A percentile compares a stretch with the other conserved stretches of the same genome.
Evolutionary conservation across 2,329 filamentous ascomycete genomes (phyloP).

Genomic region (Cercospora sesami): DNA sequence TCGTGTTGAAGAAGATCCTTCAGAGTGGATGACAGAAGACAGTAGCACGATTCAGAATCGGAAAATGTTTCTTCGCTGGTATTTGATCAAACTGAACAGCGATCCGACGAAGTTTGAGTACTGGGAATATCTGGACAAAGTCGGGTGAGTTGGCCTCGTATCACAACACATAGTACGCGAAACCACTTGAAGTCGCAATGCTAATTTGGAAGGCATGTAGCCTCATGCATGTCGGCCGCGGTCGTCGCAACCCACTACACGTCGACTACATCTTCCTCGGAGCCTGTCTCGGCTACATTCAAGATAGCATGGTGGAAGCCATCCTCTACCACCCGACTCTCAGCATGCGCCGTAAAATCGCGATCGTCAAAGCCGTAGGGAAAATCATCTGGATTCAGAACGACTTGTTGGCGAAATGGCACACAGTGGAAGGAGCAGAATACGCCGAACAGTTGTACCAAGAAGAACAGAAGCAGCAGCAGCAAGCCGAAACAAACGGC

Average conservation of each 20-base stretch:
- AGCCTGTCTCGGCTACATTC: not conserved
- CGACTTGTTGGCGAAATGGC: not conserved
- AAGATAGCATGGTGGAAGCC: not conserved
- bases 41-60: not conserved
- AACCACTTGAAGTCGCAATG: too few species aligned
- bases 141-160: not conserved
- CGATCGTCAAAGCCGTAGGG: not conserved
- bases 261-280: not conserved
- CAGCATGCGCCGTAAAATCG: not conserved
- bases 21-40: not conserved
- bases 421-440: not conserved
- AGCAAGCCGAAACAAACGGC: not conserved
- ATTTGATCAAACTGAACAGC: not conserved
- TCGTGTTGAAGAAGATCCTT: constrained; percentile 47
- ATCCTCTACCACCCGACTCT: not conserved
- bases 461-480: not conserved
- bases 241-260: not conserved
- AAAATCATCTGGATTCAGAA: not conserved
- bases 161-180: not conserved
- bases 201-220: too few species aligned
- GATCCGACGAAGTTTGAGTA: not conserved
- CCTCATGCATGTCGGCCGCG: not conserved
- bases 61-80: not conserved
- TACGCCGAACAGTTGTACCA: not conserved
- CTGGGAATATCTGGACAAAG: not conserved